Conservation (phyloP, 495 filamentous ascomycete species). For the Xylaria longipes region DNA sequence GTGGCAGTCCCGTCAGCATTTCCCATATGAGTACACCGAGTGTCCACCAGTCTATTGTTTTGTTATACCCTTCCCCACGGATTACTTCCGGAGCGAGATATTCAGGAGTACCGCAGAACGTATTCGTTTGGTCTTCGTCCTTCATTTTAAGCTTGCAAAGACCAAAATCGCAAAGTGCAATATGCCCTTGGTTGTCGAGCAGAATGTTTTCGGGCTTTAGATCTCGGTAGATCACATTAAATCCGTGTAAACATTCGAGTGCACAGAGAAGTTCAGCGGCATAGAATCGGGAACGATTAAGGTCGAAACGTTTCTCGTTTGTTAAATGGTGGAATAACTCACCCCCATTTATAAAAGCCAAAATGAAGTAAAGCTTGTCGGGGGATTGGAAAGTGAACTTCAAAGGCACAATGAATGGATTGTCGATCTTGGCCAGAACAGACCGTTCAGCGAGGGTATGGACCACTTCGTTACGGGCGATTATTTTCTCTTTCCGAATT, state of each 20-base stretch:
- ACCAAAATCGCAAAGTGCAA: neutral
- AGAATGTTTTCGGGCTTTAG: conserved; percentile 1
- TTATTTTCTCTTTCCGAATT: neutral
- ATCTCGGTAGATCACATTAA: neutral
- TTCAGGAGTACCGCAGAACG: neutral
- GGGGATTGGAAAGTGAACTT: neutral
- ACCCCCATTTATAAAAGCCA: neutral
- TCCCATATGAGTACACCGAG: neutral
- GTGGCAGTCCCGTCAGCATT: neutral
- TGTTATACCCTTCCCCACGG: neutral
- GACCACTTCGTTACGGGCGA: neutral
- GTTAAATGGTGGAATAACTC: neutral
- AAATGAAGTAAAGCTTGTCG: neutral
- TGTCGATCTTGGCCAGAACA: neutral
- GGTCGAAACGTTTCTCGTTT: neutral
- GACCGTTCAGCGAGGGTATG: neutral
- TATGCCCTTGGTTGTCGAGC: neutral
- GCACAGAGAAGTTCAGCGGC: neutral
- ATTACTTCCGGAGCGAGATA: neutral
- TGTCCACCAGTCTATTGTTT: neutral
- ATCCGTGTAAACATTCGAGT: neutral
- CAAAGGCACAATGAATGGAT: neutral
- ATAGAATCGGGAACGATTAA: neutral
- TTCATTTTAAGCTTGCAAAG: neutral
- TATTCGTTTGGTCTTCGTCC: neutral